Base-by-base conservation (phyloP, 306 rosid species). In the Vigna radiata region DNA sequence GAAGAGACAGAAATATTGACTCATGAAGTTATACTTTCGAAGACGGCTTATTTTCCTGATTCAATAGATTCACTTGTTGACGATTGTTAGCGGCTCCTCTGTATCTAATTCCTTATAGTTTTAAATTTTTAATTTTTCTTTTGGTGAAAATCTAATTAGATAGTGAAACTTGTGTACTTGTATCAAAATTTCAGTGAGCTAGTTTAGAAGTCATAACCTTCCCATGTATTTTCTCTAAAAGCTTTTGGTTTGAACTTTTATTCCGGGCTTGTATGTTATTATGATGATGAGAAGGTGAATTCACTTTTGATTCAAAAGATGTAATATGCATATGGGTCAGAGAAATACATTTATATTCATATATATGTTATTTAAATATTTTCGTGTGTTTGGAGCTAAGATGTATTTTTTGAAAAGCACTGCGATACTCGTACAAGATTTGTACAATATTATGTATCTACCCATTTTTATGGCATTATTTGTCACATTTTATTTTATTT, bases 31-130 rank as follows among this genome's bases (percentile, higher is more conserved):
- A 84, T 74, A 66, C 95, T 83, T 54, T n/a, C 86, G 82, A 90
- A 81, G 82, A 83, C 58, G 54, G 50, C 71, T 69, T 80, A 87
- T 50, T 82, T 78, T 3, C 89, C 92, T 1, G 62, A 77, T 66
- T 94, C 98, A 41, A 92, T 97, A 0, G 83, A 90, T 83, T 88
- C 92, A 0, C 78, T 73, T 71, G 87, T 73, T 83, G 85, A 85
- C 61, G 85, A 94, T 74, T 87, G 88, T 87, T 83, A 86, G 94
- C 85, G 77, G 86, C 87, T 87, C 96, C 73, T 70, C 92, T 61
- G 37, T 82, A 60, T 75, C 90, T 68, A 83, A 59, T 70, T 82
- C 94, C 74, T 88, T 79, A 70, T 87, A 88, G 86, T 8, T 60
- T 79, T 84, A 77, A 82, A 75, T 58, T 68, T 62, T 72, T 39